Evolutionary conservation across 2,329 filamentous ascomycete species (phyloP).

Genomic region (Nemania bipapillata): DNA sequence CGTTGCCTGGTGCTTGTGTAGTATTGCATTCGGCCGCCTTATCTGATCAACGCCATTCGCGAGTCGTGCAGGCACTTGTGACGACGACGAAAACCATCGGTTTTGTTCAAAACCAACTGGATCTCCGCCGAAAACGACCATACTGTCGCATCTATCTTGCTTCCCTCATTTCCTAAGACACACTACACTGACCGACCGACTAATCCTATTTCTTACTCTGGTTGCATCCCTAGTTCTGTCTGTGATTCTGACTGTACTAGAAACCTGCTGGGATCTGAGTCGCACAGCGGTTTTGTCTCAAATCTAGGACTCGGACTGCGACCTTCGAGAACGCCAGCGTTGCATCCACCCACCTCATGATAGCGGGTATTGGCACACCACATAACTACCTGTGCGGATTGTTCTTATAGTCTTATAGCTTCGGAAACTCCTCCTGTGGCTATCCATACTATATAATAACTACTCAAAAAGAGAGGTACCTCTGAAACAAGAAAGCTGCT

Average conservation of each 20-base stretch:
- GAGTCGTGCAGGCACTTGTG: slow-evolving; percentile 12
- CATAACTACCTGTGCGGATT: not conserved
- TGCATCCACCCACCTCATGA: not conserved
- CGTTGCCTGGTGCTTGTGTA: slow-evolving; percentile 17
- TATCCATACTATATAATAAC: not conserved
- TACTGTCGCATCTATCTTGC: slow-evolving; percentile 3
- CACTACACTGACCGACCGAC: not conserved
- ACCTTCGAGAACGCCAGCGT: not conserved
- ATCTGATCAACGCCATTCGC: slow-evolving; percentile 23
- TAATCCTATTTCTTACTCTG: not conserved
- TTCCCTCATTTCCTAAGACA: slow-evolving; percentile 7
- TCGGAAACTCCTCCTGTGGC: not conserved
- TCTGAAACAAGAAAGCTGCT: slow-evolving; percentile 22
- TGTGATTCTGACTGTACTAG: not conserved
- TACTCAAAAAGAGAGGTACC: not conserved
- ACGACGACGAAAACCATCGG: slow-evolving; percentile 28
- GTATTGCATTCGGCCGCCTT: slow-evolving; percentile 21
- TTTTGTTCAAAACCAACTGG: slow-evolving; percentile 10
- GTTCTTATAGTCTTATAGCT: not conserved
- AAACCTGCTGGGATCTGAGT: not conserved
- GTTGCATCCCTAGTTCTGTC: not conserved
- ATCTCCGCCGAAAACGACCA: not conserved
- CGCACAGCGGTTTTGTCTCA: not conserved
- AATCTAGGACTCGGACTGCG: slow-evolving; percentile 3
- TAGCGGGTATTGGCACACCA: not conserved